phyloP scores from a whole-genome alignment of 2,329 filamentous ascomycete genomes.

The Penicillium sp. region DNA sequence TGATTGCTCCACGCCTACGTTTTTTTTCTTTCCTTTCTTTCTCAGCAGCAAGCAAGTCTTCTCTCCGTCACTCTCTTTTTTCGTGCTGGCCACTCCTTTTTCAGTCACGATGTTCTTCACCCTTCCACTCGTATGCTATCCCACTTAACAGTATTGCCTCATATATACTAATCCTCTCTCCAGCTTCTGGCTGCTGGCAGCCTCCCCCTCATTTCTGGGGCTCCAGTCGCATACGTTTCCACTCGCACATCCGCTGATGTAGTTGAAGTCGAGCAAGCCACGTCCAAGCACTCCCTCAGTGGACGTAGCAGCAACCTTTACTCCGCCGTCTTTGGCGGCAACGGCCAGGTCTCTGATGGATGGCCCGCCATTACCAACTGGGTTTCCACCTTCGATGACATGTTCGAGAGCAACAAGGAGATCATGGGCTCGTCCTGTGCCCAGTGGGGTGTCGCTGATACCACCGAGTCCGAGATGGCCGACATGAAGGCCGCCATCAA shows the following conservation, averaged over 20 bases:
- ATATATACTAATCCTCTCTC: not conserved
- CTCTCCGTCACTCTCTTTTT: slow-evolving; percentile 14
- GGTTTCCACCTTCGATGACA: slow-evolving; percentile 23
- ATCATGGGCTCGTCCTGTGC: slow-evolving; percentile 19
- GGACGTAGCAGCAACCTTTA: slow-evolving; percentile 20
- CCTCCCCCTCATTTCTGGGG: slow-evolving; percentile 32
- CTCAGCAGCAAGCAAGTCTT: slow-evolving; percentile 21
- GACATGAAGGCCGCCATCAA: slow-evolving; percentile 38
- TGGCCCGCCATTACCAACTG: slow-evolving; percentile 29
- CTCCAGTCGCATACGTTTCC: slow-evolving; percentile 28
- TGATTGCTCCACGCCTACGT: not conserved
- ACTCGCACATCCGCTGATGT: slow-evolving; percentile 19
- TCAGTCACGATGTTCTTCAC: slow-evolving; percentile 22
- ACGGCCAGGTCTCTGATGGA: slow-evolving; percentile 24
- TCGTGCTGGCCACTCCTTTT: slow-evolving; percentile 25
- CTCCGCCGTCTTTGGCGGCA: slow-evolving; percentile 23
- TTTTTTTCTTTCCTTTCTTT: not conserved
- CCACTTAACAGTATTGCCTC: not conserved
- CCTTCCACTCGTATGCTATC: slow-evolving; percentile 15
- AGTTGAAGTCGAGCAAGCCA: slow-evolving; percentile 1
- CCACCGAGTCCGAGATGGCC: slow-evolving; percentile 33
- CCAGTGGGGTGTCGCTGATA: slow-evolving; percentile 26
- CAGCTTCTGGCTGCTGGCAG: slow-evolving; percentile 36
- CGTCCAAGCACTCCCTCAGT: slow-evolving; percentile 21
- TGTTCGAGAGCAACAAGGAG: slow-evolving; percentile 18